These are phyloP conservation scores for Lactifluus rugatus DNA, from an alignment of 768 basidiomycete species.

Conservation along the genomic window DNA sequence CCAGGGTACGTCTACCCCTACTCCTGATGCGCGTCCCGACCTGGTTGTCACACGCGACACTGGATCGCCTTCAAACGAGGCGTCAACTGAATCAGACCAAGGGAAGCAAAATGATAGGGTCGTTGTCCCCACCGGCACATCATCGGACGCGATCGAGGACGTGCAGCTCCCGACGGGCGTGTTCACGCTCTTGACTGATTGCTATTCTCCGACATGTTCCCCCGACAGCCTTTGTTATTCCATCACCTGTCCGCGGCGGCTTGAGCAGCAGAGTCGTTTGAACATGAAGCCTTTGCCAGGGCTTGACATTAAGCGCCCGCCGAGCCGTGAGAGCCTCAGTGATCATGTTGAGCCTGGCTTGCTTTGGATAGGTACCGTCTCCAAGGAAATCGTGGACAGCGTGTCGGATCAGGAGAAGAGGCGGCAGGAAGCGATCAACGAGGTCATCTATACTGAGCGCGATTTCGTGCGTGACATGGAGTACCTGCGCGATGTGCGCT, in stretches of 20 bases:
- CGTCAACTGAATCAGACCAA: constrained; percentile 26
- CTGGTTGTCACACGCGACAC: constrained; percentile 21
- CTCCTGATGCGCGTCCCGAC: constrained; percentile 22
- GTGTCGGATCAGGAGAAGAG: constrained; percentile 91
- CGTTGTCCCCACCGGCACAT: constrained; percentile 19
- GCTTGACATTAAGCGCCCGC: constrained; percentile 57
- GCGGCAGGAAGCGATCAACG: constrained; percentile 96
- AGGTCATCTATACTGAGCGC: constrained; percentile 88
- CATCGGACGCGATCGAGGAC: constrained; percentile 36
- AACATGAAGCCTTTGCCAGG: constrained; percentile 94
- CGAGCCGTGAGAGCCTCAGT: constrained; percentile 70
- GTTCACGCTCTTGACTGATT: constrained; percentile 93
- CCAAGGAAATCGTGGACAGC: constrained; percentile 85
- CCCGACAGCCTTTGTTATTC: constrained; percentile 93
- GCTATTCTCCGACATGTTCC: constrained; percentile 96
- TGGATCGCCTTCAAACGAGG: constrained; percentile 22
- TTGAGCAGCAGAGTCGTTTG: constrained; percentile 89
- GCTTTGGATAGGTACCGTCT: constrained; percentile 94
- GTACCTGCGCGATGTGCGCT: constrained; percentile 84
- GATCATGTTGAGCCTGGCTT: constrained; percentile 73
- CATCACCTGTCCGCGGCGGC: constrained; percentile 86
- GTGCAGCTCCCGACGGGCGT: constrained; percentile 80
- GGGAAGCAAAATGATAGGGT: constrained; percentile 22
- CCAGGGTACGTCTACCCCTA: background rate
- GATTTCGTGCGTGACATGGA: constrained; percentile 99